A percentile compares a stretch with the other conserved stretches of the same genome.
phyloP scores from a whole-genome alignment of 164 flowering plant genomes.

The Magnolia kwangsiensis region DNA sequence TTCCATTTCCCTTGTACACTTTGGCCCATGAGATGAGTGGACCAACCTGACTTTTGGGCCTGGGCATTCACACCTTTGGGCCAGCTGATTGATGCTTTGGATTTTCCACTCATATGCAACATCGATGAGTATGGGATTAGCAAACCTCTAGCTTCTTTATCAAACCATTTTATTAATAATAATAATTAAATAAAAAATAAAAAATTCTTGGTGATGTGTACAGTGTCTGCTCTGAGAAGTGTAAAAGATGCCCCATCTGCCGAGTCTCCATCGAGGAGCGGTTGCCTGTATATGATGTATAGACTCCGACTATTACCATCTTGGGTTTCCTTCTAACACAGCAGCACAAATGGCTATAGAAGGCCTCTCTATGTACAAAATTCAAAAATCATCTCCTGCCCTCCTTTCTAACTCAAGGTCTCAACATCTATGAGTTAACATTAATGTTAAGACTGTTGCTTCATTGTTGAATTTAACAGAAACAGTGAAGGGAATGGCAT shows the following conservation, averaged over 20 bases:
- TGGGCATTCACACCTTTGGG: no score
- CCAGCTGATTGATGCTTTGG: no score
- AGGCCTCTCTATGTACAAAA: background rate
- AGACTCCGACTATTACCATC: constrained; percentile 14
- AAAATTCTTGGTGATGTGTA: background rate
- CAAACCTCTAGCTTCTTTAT: background rate
- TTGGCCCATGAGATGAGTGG: no score
- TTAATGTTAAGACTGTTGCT: no score
- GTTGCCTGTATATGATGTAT: constrained; percentile 86
- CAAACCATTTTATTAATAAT: background rate
- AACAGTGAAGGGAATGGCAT: no score
- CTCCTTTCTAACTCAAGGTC: background rate
- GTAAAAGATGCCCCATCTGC: constrained; percentile 85
- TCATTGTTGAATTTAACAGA: no score
- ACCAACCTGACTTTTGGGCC: no score
- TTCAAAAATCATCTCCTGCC: background rate
- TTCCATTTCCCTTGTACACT: no score
- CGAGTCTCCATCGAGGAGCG: constrained; percentile 72
- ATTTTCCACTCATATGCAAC: no score
- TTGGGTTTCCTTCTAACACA: background rate
- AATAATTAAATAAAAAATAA: no score
- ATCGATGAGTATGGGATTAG: no score
- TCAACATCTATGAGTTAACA: no score
- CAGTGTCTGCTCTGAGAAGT: constrained; percentile 81
- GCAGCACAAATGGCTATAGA: background rate